Conservation (phyloP, 768 basidiomycete genomes). For the Boletus rubropictus region DNA sequence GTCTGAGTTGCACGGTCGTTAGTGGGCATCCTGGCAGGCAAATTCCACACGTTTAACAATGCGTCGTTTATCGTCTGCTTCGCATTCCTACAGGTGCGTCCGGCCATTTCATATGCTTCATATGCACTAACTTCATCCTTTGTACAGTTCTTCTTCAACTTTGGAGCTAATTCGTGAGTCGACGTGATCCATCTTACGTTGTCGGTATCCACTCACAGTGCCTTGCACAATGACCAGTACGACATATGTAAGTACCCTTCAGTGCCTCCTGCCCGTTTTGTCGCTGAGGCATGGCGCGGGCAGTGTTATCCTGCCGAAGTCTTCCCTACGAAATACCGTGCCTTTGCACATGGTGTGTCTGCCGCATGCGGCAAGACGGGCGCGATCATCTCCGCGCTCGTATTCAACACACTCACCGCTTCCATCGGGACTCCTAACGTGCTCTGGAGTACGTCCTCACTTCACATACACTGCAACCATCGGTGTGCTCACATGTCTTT, state of each 20-base stretch:
- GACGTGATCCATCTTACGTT: not conserved
- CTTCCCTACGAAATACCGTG: slow-evolving; percentile 72
- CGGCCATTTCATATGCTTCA: not conserved
- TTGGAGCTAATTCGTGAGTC: slow-evolving; percentile 63
- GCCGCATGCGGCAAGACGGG: slow-evolving; percentile 72
- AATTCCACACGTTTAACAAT: slow-evolving; percentile 51
- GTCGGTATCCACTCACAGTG: not conserved
- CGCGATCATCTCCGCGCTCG: slow-evolving; percentile 72
- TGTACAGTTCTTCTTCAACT: slow-evolving; percentile 71
- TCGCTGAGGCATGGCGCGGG: slow-evolving; percentile 2
- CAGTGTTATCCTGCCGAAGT: slow-evolving; percentile 73
- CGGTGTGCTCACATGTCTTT: not conserved
- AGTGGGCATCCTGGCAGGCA: slow-evolving; percentile 68
- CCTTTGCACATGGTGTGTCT: slow-evolving; percentile 67
- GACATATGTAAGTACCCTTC: slow-evolving; percentile 39
- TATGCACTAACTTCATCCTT: not conserved
- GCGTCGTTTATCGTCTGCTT: slow-evolving; percentile 67
- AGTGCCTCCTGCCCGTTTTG: too few relatives aligned
- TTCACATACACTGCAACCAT: not conserved
- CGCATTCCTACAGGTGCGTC: slow-evolving; percentile 52
- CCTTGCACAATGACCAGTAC: slow-evolving; percentile 32
- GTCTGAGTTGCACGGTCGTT: not conserved
- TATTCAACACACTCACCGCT: slow-evolving; percentile 57
- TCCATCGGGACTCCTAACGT: slow-evolving; percentile 59
- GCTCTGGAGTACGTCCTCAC: slow-evolving; percentile 61